These are phyloP conservation scores for Trichoderma gamsii DNA, from an alignment of 495 filamentous ascomycete species.

Conservation along the genomic window DNA sequence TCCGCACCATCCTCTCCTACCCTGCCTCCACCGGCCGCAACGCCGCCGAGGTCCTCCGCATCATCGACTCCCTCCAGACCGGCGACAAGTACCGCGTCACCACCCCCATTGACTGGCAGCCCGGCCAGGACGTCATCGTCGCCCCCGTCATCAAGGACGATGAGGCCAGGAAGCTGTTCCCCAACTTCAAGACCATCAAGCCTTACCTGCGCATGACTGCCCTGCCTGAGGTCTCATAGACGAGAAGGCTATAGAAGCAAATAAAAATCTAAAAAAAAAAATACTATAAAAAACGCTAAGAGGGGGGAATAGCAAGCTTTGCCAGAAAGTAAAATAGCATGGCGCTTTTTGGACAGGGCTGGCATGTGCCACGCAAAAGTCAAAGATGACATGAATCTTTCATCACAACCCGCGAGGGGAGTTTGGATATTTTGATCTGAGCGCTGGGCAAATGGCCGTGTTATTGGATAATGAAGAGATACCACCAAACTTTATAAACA, in stretches of 20 bases:
- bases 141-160: slow-evolving; percentile 82
- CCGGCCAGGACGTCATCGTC: slow-evolving; percentile 91
- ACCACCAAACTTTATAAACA: neutral
- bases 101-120: slow-evolving; percentile 88
- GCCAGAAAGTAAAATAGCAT: neutral
- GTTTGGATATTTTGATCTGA: neutral
- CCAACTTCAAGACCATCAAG: slow-evolving; percentile 87
- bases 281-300: neutral
- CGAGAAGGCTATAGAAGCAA: neutral
- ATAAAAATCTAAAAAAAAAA: neutral
- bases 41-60: slow-evolving; percentile 89
- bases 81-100: slow-evolving; percentile 94
- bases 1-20: slow-evolving; percentile 93
- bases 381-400: neutral
- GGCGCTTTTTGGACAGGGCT: neutral
- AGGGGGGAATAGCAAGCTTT: neutral
- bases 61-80: slow-evolving; percentile 93
- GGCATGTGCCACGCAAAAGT: neutral
- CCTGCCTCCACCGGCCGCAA: slow-evolving; percentile 96
- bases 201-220: slow-evolving; percentile 76
- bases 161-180: slow-evolving; percentile 84
- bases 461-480: neutral
- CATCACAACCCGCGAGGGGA: neutral
- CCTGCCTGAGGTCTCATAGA: slow-evolving; percentile 45
- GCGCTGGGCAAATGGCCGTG: neutral